phyloP scores from a whole-genome alignment of 306 rosid genomes.

The Castanopsis chinensis region DNA sequence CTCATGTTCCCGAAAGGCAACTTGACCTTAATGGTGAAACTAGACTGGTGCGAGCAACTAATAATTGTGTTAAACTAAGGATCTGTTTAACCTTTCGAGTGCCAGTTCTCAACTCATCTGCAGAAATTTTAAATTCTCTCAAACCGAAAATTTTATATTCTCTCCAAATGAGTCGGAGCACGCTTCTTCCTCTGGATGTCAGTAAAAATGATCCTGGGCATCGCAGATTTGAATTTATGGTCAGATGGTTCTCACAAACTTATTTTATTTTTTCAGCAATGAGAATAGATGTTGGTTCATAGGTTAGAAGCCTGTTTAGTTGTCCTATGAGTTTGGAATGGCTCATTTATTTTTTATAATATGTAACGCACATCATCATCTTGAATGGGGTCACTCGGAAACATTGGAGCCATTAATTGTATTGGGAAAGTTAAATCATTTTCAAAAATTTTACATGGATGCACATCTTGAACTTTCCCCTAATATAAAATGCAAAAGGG shows the following conservation, averaged over 20 bases:
- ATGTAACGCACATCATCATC: too few relatives aligned
- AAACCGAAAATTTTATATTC: too few relatives aligned
- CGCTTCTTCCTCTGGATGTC: constrained; percentile 38
- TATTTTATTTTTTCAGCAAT: not conserved
- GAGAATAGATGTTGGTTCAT: not conserved
- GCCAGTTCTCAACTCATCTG: constrained; percentile 79
- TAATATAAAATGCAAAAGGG: too few relatives aligned
- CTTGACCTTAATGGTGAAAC: constrained; percentile 61
- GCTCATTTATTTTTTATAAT: constrained; percentile 12
- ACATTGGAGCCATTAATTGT: too few relatives aligned
- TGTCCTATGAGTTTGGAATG: not conserved
- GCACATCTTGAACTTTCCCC: not conserved
- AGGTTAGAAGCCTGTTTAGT: not conserved
- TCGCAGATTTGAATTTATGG: constrained; percentile 79
- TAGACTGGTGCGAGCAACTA: constrained; percentile 78
- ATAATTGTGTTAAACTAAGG: constrained; percentile 49
- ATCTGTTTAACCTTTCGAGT: constrained; percentile 65
- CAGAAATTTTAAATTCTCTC: constrained; percentile 48
- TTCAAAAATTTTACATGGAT: not conserved
- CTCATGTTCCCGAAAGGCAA: constrained; percentile 62
- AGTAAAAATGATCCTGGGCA: constrained; percentile 38
- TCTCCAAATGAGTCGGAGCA: constrained; percentile 52
- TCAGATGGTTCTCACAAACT: constrained; percentile 33
- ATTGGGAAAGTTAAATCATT: not conserved
- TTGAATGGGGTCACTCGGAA: too few relatives aligned